phyloP scores from a whole-genome alignment of 768 basidiomycete genomes.

The Rickenella mellea region DNA sequence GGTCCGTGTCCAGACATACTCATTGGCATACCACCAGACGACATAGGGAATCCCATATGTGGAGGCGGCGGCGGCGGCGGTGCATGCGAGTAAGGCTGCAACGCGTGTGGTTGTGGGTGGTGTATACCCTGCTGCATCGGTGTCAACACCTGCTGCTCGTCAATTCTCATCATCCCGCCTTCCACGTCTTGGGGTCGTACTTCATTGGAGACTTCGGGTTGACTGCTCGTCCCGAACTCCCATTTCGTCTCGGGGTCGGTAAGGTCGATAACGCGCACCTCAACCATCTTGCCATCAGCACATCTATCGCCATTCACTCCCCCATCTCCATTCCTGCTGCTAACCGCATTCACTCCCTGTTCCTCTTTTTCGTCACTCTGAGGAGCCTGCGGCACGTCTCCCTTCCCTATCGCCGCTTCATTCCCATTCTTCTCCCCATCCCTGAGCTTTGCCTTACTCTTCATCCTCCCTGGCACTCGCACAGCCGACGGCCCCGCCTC shows the following conservation, averaged over 20 bases:
- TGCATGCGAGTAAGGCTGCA: too few relatives aligned
- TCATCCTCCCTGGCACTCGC: conserved; percentile 19
- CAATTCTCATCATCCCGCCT: too few relatives aligned
- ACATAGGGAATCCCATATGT: conserved; percentile 2
- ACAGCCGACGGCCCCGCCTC: conserved; percentile 20
- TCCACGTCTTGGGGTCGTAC: too few relatives aligned
- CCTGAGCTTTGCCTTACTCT: conserved; percentile 3
- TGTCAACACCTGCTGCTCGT: too few relatives aligned
- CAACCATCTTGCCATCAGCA: neutral
- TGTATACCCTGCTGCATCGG: too few relatives aligned
- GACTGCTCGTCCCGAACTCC: conserved; percentile 46
- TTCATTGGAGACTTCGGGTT: too few relatives aligned
- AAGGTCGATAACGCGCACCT: conserved; percentile 2
- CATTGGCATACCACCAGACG: too few relatives aligned
- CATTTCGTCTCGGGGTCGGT: conserved; percentile 28
- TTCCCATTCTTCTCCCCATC: neutral
- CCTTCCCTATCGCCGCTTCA: neutral
- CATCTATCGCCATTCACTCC: neutral
- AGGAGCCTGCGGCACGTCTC: neutral
- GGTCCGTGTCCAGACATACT: too few relatives aligned
- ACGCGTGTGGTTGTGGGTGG: too few relatives aligned
- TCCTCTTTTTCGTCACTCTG: conserved; percentile 4
- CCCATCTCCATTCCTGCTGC: conserved; percentile 16
- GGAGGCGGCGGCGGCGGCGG: conserved; percentile 4
- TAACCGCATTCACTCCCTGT: conserved; percentile 17